Evolutionary conservation across 495 filamentous ascomycete species (phyloP).

Genomic region (Neurospora sublineolata): DNA sequence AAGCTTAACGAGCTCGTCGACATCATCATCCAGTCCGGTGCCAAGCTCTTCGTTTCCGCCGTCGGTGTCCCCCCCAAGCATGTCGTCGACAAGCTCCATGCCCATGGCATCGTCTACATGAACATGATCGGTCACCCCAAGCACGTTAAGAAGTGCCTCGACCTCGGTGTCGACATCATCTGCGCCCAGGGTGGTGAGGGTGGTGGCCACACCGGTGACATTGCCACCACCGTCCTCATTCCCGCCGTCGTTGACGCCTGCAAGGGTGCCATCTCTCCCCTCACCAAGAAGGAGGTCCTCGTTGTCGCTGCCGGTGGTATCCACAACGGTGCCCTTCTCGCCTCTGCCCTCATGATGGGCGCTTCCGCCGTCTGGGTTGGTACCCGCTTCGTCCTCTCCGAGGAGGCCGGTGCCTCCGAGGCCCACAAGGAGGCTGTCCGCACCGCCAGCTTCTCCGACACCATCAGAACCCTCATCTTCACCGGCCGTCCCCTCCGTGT

Average conservation of each 20-base stretch:
- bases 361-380: conserved; percentile 92
- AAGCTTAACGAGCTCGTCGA: conserved; percentile 86
- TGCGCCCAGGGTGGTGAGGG: conserved; percentile 79
- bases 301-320: conserved; percentile 91
- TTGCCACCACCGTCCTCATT: conserved; percentile 59
- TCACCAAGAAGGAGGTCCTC: conserved; percentile 78
- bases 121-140: conserved; percentile 99
- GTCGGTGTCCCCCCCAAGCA: conserved; percentile 85
- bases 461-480: conserved; percentile 93
- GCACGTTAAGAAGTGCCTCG: conserved; percentile 89
- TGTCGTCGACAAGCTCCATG: conserved; percentile 83
- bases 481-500: conserved; percentile 91
- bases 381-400: conserved; percentile 84
- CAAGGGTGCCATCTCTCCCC: conserved; percentile 69
- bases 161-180: conserved; percentile 79
- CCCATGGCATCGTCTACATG: conserved; percentile 86
- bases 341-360: conserved; percentile 84
- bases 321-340: conserved; percentile 83
- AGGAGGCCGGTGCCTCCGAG: conserved; percentile 87
- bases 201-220: conserved; percentile 70
- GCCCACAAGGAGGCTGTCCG: conserved; percentile 94
- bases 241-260: conserved; percentile 78
- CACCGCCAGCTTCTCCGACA: conserved; percentile 87
- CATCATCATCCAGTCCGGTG: conserved; percentile 83
- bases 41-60: conserved; percentile 90